Base-by-base conservation (phyloP, 129 eudicot species). In the Silybum marianum region DNA sequence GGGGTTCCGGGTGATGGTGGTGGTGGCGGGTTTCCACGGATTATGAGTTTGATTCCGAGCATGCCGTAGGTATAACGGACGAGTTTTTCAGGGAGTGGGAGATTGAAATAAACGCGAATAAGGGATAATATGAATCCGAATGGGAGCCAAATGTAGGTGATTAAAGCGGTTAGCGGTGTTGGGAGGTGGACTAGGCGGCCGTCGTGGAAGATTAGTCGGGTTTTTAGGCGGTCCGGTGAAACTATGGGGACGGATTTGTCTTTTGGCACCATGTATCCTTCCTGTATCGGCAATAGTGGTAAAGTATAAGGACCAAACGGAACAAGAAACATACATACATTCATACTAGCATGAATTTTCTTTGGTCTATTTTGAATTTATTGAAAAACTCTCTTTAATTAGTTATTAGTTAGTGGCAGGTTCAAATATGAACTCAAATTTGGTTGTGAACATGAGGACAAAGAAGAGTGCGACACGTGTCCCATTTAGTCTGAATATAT, bases 131-230 rank as follows among this genome's bases (percentile, higher is more conserved):
- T 26, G 80, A 95, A 91, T 0, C 99, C 97, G 16, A 95, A 87
- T 28, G 98, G 99, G 7, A 95, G 85, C 99, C 98, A 95, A 7
- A 91, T 81, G 91, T 79, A 93, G 84, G 98, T 91, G 84, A 93
- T 72, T 9, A 95, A 79, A 0, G 97, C 93, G 84, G 84, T 88
- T 16, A 93, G 39, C 3, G 98, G 98, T 19, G 90, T 89, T 9
- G 99, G 99, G 19, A 83, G 84, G 65, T 92, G 95, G 80, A 95
- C 99, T 14, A 95, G 78, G 28, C 98, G 99, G 12, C 99, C 99
- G 58, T 95, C 98, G 60, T 95, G 99, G 90, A 95, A 95, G 89
- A 95, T 90, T 24, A 95, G 80, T 1, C 93, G 87, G 80, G 86
- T 86, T 84, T 91, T 92, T 11, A 93, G 85, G 26, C 93, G 97